Evolutionary conservation across 805 yeast genomes (phyloP).

Genomic region (Ogataea parapolymorpha): DNA sequence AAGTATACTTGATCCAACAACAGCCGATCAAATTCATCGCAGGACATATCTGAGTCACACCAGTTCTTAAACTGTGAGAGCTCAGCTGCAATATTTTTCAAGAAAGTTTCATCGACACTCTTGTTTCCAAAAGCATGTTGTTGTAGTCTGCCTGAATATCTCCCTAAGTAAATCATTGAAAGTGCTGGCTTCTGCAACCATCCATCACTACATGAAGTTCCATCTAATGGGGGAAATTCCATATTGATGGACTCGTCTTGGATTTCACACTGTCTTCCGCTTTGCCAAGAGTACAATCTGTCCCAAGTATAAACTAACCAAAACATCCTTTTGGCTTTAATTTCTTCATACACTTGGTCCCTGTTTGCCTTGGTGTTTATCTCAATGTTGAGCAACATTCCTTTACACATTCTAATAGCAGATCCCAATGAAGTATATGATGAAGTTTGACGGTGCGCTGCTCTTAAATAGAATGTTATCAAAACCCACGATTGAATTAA

Average conservation of each 20-base stretch:
- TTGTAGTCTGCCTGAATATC: background rate
- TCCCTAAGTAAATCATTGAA: background rate
- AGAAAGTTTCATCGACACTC: background rate
- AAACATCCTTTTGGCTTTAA: background rate
- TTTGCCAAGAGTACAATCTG: background rate
- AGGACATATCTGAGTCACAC: background rate
- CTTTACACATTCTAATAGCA: background rate
- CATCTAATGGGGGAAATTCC: background rate
- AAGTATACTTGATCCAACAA: background rate
- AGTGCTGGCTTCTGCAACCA: background rate
- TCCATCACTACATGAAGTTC: background rate
- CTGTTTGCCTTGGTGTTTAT: background rate
- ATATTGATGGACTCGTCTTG: background rate
- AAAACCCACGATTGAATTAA: constrained; percentile 50
- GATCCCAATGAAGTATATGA: background rate
- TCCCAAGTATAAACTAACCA: background rate
- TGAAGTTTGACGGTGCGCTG: constrained; percentile 27
- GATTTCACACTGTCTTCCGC: background rate
- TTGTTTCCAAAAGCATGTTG: background rate
- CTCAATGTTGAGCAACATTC: background rate
- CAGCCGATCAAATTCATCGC: background rate
- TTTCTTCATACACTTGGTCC: background rate
- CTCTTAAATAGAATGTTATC: constrained; percentile 41
- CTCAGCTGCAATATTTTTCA: background rate
- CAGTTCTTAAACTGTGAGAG: background rate